These are phyloP conservation scores for Ampelocalamus luodianensis DNA, from an alignment of 176 grass and related monocot genomes.

Conservation along the genomic window DNA sequence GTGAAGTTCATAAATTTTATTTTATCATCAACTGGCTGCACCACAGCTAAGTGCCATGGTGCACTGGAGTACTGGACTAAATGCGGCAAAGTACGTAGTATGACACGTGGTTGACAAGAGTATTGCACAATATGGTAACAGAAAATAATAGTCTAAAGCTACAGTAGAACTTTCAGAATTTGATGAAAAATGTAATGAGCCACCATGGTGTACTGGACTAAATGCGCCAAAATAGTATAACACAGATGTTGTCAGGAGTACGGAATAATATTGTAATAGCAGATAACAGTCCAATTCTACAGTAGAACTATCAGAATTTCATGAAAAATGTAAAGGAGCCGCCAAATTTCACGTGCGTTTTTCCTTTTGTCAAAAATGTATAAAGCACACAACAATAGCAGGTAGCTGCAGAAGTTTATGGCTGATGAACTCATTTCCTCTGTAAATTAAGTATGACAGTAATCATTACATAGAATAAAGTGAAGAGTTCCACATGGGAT, in stretches of 20 bases:
- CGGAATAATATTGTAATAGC: neutral
- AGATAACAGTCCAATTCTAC: slow-evolving; percentile 5
- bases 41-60: neutral
- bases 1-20: slow-evolving; percentile 11
- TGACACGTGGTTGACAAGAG: neutral
- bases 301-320: slow-evolving; percentile 32
- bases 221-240: neutral
- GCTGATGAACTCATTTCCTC: slow-evolving; percentile 1
- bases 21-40: slow-evolving; percentile 12
- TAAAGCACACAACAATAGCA: neutral
- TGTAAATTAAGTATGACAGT: slow-evolving; percentile 36
- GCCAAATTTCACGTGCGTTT: slow-evolving; percentile 33
- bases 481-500: slow-evolving; percentile 55
- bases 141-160: neutral
- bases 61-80: neutral
- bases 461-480: slow-evolving; percentile 55
- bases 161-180: neutral
- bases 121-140: neutral
- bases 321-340: slow-evolving; percentile 28
- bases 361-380: slow-evolving; percentile 17
- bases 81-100: neutral
- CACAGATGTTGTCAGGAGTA: neutral
- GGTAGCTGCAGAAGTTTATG: slow-evolving; percentile 23
- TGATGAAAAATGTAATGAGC: neutral
- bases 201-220: neutral